phyloP scores from a whole-genome alignment of 225 moss, liverwort and hornwort species.

The Bryoerythrophyllum caledonicum region DNA sequence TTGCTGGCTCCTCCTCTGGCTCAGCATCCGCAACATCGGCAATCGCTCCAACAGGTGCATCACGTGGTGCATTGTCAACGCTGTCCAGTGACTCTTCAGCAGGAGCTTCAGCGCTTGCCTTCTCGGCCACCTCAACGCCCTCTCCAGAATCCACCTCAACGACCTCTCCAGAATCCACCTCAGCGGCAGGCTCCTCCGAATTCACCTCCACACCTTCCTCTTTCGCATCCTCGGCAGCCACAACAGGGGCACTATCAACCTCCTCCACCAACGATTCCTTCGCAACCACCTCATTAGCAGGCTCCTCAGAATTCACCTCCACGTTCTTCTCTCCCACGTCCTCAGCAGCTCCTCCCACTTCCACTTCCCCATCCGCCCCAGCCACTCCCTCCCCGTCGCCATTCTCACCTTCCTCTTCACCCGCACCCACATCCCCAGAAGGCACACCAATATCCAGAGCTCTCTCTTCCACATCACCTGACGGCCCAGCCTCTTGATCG shows the following conservation, averaged over 20 bases:
- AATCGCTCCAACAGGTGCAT: conserved; percentile 5
- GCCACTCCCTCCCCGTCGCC: not conserved
- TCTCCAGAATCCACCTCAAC: not conserved
- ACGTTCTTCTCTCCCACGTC: not conserved
- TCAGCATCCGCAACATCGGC: conserved; percentile 1
- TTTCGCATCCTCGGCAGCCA: not conserved
- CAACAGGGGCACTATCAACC: not conserved
- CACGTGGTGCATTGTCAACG: not conserved
- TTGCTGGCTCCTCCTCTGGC: not conserved
- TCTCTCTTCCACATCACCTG: not conserved
- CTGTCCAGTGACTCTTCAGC: not conserved
- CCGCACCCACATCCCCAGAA: not conserved
- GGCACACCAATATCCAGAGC: not conserved
- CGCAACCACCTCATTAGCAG: not conserved
- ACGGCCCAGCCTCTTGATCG: not conserved
- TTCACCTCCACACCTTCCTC: not conserved
- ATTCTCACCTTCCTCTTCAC: conserved; percentile 5
- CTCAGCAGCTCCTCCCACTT: not conserved
- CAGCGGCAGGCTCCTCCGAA: not conserved
- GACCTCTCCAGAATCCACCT: not conserved
- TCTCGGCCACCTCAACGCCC: not conserved
- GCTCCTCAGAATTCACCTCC: not conserved
- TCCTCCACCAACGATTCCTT: not conserved
- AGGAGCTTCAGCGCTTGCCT: not conserved
- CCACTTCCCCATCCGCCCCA: not conserved